Evolutionary conservation across 176 grass and related monocot species (phyloP).

Genomic region (Carex myosuroides): DNA sequence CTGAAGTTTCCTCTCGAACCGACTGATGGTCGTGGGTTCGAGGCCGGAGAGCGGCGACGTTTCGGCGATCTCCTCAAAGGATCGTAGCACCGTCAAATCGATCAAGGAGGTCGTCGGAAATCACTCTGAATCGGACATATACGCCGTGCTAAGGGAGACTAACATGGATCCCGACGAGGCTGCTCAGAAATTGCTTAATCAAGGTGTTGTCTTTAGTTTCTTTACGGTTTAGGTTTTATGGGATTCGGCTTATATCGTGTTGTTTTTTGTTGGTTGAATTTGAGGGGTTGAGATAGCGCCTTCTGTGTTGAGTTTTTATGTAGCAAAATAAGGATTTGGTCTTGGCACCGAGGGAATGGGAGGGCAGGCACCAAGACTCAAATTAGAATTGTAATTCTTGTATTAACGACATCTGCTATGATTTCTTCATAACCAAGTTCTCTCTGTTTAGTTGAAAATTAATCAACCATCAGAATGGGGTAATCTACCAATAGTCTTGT

Average conservation of each 20-base stretch:
- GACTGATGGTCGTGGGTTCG: constrained; percentile 16
- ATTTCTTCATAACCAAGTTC: background rate
- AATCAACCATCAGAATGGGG: background rate
- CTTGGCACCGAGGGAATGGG: background rate
- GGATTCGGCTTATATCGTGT: constrained; percentile 21
- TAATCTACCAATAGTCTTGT: background rate
- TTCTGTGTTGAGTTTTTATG: background rate
- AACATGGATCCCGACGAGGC: constrained; percentile 95
- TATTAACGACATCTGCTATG: background rate
- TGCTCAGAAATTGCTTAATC: constrained; percentile 78
- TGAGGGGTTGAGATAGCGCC: background rate
- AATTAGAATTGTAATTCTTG: background rate
- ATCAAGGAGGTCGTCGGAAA: constrained; percentile 87
- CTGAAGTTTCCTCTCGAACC: background rate
- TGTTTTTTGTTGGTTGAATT: background rate
- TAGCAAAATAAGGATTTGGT: background rate
- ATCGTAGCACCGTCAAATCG: constrained; percentile 55
- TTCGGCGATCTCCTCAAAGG: constrained; percentile 10
- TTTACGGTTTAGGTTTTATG: background rate
- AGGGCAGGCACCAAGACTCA: background rate
- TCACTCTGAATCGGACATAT: constrained; percentile 82
- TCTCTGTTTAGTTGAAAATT: background rate
- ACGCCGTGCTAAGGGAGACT: constrained; percentile 62
- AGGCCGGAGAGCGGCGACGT: constrained; percentile 27
- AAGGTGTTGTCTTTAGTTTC: constrained; percentile 30